These are phyloP conservation scores for Artomyces pyxidatus DNA, from an alignment of 768 basidiomycete genomes.

Conservation along the genomic window DNA sequence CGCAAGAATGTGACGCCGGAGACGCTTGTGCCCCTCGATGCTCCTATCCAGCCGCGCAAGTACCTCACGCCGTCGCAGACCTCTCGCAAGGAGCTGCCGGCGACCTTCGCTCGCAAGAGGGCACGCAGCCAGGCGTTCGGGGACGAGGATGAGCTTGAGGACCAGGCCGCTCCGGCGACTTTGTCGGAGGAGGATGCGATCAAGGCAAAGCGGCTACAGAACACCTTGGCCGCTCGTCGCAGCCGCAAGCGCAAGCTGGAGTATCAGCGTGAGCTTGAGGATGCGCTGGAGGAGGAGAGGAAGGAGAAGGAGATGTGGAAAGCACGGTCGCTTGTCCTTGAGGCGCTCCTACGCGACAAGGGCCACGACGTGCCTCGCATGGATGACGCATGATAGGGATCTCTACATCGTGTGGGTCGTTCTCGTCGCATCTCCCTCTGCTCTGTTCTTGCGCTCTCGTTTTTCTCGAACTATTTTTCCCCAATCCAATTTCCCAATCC, in stretches of 20 bases:
- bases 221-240: constrained; percentile 79
- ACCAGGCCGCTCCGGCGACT: constrained; percentile 32
- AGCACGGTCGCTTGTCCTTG: constrained; percentile 37
- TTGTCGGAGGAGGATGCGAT: constrained; percentile 59
- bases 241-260: constrained; percentile 68
- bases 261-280: constrained; percentile 60
- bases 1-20: constrained; percentile 63
- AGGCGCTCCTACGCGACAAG: constrained; percentile 48
- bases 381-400: constrained; percentile 19
- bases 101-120: constrained; percentile 62
- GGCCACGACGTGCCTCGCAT: constrained; percentile 51
- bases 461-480: constrained; percentile 1
- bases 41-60: constrained; percentile 73
- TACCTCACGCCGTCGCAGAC: constrained; percentile 68
- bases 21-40: constrained; percentile 58
- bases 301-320: constrained; percentile 59
- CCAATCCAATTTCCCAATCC: background rate
- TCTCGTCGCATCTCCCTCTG: background rate
- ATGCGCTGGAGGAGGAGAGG: constrained; percentile 41
- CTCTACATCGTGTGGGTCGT: background rate
- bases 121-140: constrained; percentile 38
- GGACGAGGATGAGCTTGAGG: constrained; percentile 39
- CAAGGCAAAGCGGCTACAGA: constrained; percentile 72
- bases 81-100: constrained; percentile 72
- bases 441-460: background rate